Conservation (phyloP, 208 protist genomes). For the Blechomonas ayalai region DNA sequence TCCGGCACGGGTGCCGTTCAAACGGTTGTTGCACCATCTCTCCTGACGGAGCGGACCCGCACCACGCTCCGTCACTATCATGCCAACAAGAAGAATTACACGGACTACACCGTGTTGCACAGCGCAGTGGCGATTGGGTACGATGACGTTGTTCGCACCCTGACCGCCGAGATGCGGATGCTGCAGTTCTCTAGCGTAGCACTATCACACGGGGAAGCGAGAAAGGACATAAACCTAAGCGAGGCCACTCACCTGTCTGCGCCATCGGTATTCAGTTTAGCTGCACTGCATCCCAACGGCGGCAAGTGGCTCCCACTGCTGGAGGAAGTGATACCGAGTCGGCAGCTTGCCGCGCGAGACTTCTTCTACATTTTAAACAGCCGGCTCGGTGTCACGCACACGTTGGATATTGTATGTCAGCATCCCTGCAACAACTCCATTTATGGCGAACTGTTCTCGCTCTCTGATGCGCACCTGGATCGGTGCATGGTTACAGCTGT, state of each 20-base stretch:
- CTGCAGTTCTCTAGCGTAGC: no score
- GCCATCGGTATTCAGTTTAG: conserved; percentile 39
- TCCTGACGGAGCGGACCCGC: no score
- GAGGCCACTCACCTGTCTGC: conserved; percentile 7
- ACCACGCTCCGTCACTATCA: no score
- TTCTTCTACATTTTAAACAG: conserved; percentile 32
- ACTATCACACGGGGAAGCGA: no score
- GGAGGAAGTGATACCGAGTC: conserved; percentile 16
- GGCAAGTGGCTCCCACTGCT: conserved; percentile 26
- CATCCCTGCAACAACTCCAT: conserved; percentile 23
- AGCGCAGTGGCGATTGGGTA: conserved; percentile 50
- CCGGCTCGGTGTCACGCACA: conserved; percentile 27
- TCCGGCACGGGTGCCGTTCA: conserved; percentile 17
- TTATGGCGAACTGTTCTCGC: conserved; percentile 26
- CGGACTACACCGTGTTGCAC: conserved; percentile 62
- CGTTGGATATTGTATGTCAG: conserved; percentile 29
- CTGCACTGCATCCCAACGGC: conserved; percentile 17
- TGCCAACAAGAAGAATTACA: no score
- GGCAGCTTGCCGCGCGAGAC: conserved; percentile 21
- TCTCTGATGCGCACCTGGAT: conserved; percentile 11
- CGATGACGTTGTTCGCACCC: conserved; percentile 17
- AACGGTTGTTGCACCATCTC: conserved; percentile 1
- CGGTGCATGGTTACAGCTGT: conserved; percentile 1
- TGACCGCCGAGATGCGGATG: conserved; percentile 26
- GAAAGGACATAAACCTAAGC: no score